Evolutionary conservation across 2,329 filamentous ascomycete species (phyloP), one percentile per base, ranked within the genome.

Genomic region (Calonectria multiphialidica): DNA sequence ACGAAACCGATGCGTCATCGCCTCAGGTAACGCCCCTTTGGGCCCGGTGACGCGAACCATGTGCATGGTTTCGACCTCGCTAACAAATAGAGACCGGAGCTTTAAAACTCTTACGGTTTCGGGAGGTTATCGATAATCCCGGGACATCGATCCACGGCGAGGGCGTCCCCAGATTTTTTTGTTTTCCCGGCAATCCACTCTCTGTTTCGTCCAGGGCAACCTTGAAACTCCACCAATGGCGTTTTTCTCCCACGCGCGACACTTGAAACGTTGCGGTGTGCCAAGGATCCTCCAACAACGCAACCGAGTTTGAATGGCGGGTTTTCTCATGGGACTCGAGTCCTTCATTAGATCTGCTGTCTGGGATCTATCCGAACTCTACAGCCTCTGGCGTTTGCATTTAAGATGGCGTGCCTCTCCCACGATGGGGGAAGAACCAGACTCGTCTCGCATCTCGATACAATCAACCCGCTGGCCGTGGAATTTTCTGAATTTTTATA

Each of bases 221-320:
- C 40, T 62, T 44, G 68, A 74, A 66, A 65, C 65, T 74, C 74
- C 74, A 76, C 74, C 72, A 74, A 76, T 74, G 61, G 68, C 59
- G 47, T 18, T 65, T 61, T 68, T 66, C 53, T 72, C 45, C 63
- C 47, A 68, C 35, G 25, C 59, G 72, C 61, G 37, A 35, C 63
- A 74, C 64, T 33, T 72, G 74, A 75, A 75, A 75, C 74, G 55
- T 35, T 45, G 66, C 50, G 50, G 55, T 47, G n/a, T 61, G 53
- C 72, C 61, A 75, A 76, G 71, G 28, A 59, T 18, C 53, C 33
- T 5, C 23, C 10, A 25, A 28, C 33, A 59, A 23, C 59, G 37
- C 42, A 64, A n/a, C 44, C 40, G 68, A 28, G 57, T 71, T 71
- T 75, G 63, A 75, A 74, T 72, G 77, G 76, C 76, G 77, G 77